A percentile compares a stretch with the other conserved stretches of the same genome.
Evolutionary conservation across 768 basidiomycete genomes (phyloP).

Genomic region (Ramaria sp.): DNA sequence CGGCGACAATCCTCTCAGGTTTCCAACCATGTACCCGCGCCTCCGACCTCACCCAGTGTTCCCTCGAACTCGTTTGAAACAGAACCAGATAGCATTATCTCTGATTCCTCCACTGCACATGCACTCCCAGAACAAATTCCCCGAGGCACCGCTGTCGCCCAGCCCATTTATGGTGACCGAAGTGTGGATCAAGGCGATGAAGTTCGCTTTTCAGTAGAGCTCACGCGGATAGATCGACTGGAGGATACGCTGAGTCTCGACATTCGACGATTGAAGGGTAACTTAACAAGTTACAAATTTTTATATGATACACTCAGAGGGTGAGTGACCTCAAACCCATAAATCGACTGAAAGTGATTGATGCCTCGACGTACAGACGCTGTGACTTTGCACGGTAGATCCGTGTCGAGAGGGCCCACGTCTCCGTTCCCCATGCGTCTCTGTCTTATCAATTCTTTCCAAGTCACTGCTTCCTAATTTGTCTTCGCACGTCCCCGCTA

Average conservation of each 20-base stretch:
- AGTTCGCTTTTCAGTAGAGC: constrained; percentile 91
- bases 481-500: not conserved
- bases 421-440: not conserved
- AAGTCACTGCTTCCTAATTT: not conserved
- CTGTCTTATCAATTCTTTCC: not conserved
- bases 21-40: constrained; percentile 24
- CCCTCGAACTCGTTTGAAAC: constrained; percentile 31
- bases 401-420: not conserved
- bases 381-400: constrained; percentile 1
- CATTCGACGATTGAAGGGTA: constrained; percentile 86
- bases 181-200: constrained; percentile 84
- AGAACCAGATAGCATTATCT: constrained; percentile 22
- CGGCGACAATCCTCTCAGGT: constrained; percentile 85
- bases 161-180: constrained; percentile 70
- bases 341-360: not conserved
- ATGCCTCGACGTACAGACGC: not conserved
- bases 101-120: constrained; percentile 14
- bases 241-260: constrained; percentile 89
- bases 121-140: constrained; percentile 16
- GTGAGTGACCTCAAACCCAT: constrained; percentile 37
- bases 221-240: constrained; percentile 82
- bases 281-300: constrained; percentile 87
- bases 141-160: constrained; percentile 28
- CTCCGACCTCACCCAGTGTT: constrained; percentile 14
- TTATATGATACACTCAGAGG: constrained; percentile 80